These are phyloP conservation scores for Xylaria sp. DNA, from an alignment of 2,329 filamentous ascomycete genomes.

Conservation along the genomic window DNA sequence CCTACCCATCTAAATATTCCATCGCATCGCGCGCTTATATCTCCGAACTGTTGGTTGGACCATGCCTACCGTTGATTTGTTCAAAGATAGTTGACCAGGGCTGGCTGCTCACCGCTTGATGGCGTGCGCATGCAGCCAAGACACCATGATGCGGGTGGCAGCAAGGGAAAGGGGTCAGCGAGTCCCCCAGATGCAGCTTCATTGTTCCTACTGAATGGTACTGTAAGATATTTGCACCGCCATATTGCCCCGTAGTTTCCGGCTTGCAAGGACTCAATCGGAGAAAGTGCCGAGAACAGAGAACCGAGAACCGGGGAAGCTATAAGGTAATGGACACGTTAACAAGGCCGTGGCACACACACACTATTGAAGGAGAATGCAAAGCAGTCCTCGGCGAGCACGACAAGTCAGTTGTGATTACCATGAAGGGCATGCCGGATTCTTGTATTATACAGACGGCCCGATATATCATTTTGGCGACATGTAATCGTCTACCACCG, in stretches of 20 bases:
- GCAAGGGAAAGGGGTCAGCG: background rate
- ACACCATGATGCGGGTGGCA: slow-evolving; percentile 8
- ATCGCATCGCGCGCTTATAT: slow-evolving; percentile 20
- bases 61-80: slow-evolving; percentile 2
- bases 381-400: background rate
- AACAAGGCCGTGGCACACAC: background rate
- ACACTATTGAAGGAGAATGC: background rate
- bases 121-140: slow-evolving; percentile 27
- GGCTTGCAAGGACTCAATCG: background rate
- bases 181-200: background rate
- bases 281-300: background rate
- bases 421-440: slow-evolving; percentile 5
- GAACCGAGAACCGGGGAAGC: too few species aligned
- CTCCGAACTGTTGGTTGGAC: slow-evolving; percentile 13
- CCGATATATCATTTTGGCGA: slow-evolving; percentile 8
- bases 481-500: slow-evolving; percentile 10
- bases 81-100: slow-evolving; percentile 12
- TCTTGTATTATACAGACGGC: slow-evolving; percentile 31
- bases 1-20: background rate
- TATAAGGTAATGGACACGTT: background rate
- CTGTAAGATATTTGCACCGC: background rate
- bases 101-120: slow-evolving; percentile 25
- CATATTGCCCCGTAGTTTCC: slow-evolving; percentile 3
- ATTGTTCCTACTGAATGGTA: background rate
- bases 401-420: background rate